A percentile compares a stretch with the other conserved stretches of the same genome.
These are phyloP conservation scores for Glutinoglossum americanum DNA, from an alignment of 495 filamentous ascomycete genomes.

Conservation along the genomic window DNA sequence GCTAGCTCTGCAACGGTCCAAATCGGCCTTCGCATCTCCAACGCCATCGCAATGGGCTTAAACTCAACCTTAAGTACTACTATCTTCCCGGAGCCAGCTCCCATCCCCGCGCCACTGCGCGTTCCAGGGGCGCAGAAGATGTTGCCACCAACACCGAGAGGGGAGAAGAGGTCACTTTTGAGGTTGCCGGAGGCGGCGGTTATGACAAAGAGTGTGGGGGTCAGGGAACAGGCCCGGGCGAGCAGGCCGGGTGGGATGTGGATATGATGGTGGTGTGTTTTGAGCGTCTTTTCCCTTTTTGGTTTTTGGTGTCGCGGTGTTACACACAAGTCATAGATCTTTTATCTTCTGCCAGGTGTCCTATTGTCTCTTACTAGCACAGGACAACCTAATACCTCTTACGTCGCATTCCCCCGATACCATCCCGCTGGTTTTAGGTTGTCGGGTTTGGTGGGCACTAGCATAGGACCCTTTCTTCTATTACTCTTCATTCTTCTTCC, in stretches of 20 bases:
- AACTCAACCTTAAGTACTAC: not conserved
- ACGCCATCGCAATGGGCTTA: conserved; percentile 5
- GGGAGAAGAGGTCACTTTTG: not conserved
- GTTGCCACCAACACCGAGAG: not conserved
- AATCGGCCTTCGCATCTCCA: conserved; percentile 19
- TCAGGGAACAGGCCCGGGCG: not conserved
- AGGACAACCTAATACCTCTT: no score
- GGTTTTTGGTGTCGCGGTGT: no score
- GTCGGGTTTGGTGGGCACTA: no score
- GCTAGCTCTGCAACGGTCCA: conserved; percentile 17
- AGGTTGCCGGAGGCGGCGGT: not conserved
- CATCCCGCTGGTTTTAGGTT: no score
- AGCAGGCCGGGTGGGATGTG: not conserved
- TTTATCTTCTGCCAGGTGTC: no score
- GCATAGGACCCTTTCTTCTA: no score
- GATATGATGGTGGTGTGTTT: not conserved
- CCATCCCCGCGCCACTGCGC: not conserved
- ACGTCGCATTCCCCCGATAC: no score
- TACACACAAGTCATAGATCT: no score
- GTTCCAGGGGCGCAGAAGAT: not conserved
- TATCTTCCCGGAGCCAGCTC: not conserved
- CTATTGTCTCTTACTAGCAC: no score
- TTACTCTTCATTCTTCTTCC: no score
- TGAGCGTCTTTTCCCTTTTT: not conserved
- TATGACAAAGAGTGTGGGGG: not conserved